These are phyloP conservation scores for Ambrosia trifida DNA, from an alignment of 129 eudicot genomes.

Conservation along the genomic window DNA sequence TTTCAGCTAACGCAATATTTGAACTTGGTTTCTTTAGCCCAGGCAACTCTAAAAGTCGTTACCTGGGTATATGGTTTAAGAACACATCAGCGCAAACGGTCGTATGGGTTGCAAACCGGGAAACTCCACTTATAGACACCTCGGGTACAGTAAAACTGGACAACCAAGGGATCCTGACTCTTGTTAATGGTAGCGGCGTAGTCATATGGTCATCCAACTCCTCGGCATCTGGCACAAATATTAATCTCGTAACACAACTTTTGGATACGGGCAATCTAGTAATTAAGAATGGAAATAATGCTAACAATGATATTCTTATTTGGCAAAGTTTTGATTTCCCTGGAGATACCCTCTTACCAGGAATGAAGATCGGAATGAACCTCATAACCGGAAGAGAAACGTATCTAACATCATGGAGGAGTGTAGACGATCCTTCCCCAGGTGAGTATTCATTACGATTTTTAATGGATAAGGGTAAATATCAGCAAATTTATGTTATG, in stretches of 20 bases:
- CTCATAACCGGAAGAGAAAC: slow-evolving; percentile 24
- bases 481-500: slow-evolving; percentile 9
- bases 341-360: slow-evolving; percentile 25
- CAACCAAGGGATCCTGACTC: slow-evolving; percentile 21
- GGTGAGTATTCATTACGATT: slow-evolving; percentile 16
- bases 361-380: slow-evolving; percentile 20
- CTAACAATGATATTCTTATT: neutral
- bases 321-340: slow-evolving; percentile 31
- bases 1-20: slow-evolving; percentile 20
- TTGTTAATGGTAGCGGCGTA: slow-evolving; percentile 5
- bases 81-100: slow-evolving; percentile 11
- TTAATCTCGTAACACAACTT: slow-evolving; percentile 21
- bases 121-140: slow-evolving; percentile 14
- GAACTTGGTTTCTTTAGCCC: slow-evolving; percentile 46
- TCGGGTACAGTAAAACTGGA: slow-evolving; percentile 20
- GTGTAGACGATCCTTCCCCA: slow-evolving; percentile 27
- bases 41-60: slow-evolving; percentile 25
- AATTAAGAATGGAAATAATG: neutral
- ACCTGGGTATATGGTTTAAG: slow-evolving; percentile 32
- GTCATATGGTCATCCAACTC: slow-evolving; percentile 39
- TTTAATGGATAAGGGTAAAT: slow-evolving; percentile 14
- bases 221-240: neutral
- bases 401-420: slow-evolving; percentile 25
- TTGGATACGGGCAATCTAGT: slow-evolving; percentile 39
- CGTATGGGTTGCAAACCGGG: slow-evolving; percentile 36